Conservation (phyloP, 805 yeast species). For the Hanseniaspora singularis region DNA sequence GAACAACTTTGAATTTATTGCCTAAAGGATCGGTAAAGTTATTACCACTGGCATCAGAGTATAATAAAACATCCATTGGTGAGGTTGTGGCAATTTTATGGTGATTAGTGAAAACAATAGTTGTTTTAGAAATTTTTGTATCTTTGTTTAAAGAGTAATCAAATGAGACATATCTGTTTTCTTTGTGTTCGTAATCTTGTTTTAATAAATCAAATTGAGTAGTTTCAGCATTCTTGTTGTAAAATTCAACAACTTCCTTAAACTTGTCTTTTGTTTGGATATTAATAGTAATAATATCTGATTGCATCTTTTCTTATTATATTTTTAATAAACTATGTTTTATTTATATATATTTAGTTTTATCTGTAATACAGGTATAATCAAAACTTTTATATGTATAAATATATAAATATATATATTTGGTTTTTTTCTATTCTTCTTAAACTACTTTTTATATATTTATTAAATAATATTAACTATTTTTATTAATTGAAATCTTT, state of each 20-base stretch:
- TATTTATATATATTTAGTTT: too few relatives aligned
- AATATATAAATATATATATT: too few relatives aligned
- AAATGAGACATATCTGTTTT: conserved; percentile 14
- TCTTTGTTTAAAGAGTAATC: not conserved
- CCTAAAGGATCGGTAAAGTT: not conserved
- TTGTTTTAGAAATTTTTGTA: not conserved
- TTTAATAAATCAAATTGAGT: conserved; percentile 12
- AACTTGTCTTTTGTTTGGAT: conserved; percentile 8
- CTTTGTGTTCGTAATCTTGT: conserved; percentile 10
- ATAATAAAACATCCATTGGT: not conserved
- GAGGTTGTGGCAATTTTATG: not conserved
- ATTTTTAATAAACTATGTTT: not conserved
- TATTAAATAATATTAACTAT: too few relatives aligned
- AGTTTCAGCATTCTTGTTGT: not conserved
- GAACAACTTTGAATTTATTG: conserved; percentile 1
- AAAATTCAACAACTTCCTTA: not conserved
- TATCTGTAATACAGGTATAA: too few relatives aligned
- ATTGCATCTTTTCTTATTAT: not conserved
- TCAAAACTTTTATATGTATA: too few relatives aligned
- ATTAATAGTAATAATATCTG: conserved; percentile 8
- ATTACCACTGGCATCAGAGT: not conserved
- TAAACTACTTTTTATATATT: too few relatives aligned
- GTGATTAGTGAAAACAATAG: conserved; percentile 9
- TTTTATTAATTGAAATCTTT: too few relatives aligned
- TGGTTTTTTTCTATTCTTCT: too few relatives aligned